Base-by-base conservation (phyloP, 257 asterid species). In the Handroanthus guayacan region DNA sequence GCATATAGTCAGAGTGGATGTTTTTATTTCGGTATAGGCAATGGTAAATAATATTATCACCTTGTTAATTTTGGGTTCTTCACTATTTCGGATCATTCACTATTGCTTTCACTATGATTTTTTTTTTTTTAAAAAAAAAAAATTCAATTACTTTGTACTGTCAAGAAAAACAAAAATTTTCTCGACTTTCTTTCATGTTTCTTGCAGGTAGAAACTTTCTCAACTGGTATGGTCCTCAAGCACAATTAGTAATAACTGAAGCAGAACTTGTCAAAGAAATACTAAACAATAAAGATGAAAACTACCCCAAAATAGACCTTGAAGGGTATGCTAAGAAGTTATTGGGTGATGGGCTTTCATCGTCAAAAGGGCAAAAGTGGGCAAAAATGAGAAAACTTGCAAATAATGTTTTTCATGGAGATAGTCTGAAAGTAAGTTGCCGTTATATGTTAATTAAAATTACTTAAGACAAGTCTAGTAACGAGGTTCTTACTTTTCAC, bases 331-430 rank as follows among this genome's bases (percentile, higher is more conserved):
- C 93, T 9, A 86, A 77, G 87, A 87, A 86, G 86, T 77, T 91
- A 20, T 65, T 89, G 4, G 97, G 97, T 74, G 95, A 87, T 6
- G 97, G 95, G 17, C 85, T 91, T 58, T 62, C 95, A 1, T 79
- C 93, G 14, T 86, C 94, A 0, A 83, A 89, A 82, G 95, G 97
- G 5, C 78, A 81, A 65, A 87, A 91, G 74, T 90, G 97, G 97
- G 79, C 71, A 13, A 86, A 78, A 31, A 83, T 89, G 91, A 36
- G 95, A 47, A 91, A 87, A 60, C 81, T 91, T 60, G 86, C 92
- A 69, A 88, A 84, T 78, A 84, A 82, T 61, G 88, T 69, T 20
- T 91, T 91, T 78, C 92, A 91, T 45, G 87, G 82, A 17, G 88
- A 83, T 61, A 86, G 91, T 81, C 79, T 89, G 10, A 91, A 79